Conservation (phyloP, 371 early-diverging fungal genomes). For the Mortierella sp. region DNA sequence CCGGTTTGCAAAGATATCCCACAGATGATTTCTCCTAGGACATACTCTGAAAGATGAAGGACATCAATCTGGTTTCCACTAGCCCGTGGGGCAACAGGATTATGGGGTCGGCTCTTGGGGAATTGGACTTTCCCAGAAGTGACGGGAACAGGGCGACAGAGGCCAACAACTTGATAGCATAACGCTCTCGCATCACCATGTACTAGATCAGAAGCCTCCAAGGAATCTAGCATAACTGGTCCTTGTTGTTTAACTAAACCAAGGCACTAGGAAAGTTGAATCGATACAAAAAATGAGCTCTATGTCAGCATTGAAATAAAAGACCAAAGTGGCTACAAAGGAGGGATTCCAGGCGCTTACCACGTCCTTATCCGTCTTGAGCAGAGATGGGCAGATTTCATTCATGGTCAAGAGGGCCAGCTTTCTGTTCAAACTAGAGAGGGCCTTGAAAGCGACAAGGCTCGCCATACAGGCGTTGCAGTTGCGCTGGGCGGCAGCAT, state of each 20-base stretch:
- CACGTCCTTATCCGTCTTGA: neutral
- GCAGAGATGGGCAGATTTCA: neutral
- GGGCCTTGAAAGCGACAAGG: conserved; percentile 1
- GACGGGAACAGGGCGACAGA: conserved; percentile 25
- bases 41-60: conserved; percentile 66
- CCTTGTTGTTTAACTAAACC: too few species aligned
- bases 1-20: too few species aligned
- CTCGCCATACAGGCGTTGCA: conserved; percentile 1
- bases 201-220: too few species aligned
- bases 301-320: too few species aligned
- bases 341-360: too few species aligned
- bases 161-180: neutral
- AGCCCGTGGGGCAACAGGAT: conserved; percentile 30
- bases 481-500: neutral
- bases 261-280: too few species aligned
- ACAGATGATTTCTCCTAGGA: too few species aligned
- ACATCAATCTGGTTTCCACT: conserved; percentile 59
- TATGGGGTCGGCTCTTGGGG: conserved; percentile 60
- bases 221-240: too few species aligned
- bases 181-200: too few species aligned
- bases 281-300: too few species aligned
- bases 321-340: neutral
- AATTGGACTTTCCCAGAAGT: conserved; percentile 53
- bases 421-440: conserved; percentile 1
- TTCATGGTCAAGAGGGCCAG: conserved; percentile 1